Evolutionary conservation across 129 eudicot genomes (phyloP).

Genomic region (Erigeron canadensis): DNA sequence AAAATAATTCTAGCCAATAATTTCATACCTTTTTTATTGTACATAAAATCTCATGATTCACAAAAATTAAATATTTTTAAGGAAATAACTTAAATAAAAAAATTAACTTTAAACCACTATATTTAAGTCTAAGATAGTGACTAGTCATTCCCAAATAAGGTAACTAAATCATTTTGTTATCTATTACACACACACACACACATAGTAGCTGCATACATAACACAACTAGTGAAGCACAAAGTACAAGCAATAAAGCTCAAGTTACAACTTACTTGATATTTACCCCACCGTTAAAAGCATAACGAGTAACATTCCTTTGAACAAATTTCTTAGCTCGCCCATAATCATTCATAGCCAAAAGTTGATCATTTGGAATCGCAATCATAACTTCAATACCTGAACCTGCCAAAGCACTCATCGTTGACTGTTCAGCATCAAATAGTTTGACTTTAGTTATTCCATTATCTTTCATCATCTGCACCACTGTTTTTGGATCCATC

Average conservation of each 20-base stretch:
- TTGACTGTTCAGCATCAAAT: conserved; percentile 72
- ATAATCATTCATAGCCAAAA: conserved; percentile 58
- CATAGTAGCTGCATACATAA: too few relatives aligned
- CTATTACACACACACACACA: too few relatives aligned
- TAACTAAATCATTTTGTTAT: too few relatives aligned
- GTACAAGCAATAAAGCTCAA: conserved; percentile 18
- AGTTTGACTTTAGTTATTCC: conserved; percentile 78
- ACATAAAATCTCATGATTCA: too few relatives aligned
- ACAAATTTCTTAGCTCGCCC: conserved; percentile 78
- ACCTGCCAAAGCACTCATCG: conserved; percentile 82
- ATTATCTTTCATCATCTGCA: conserved; percentile 75
- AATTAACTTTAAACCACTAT: too few relatives aligned
- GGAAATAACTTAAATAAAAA: too few relatives aligned
- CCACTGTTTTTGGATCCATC: conserved; percentile 75
- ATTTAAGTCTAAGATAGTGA: too few relatives aligned
- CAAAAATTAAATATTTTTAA: too few relatives aligned
- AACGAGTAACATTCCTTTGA: conserved; percentile 60
- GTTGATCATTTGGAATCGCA: conserved; percentile 87
- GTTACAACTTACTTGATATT: conserved; percentile 60
- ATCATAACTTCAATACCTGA: conserved; percentile 84
- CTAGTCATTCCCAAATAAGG: too few relatives aligned
- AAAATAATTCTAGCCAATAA: too few relatives aligned
- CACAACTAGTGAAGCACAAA: background rate
- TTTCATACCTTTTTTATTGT: too few relatives aligned
- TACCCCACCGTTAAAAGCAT: conserved; percentile 83